Evolutionary conservation across 176 grass and related monocot genomes (phyloP).

Genomic region (Triticum urartu): DNA sequence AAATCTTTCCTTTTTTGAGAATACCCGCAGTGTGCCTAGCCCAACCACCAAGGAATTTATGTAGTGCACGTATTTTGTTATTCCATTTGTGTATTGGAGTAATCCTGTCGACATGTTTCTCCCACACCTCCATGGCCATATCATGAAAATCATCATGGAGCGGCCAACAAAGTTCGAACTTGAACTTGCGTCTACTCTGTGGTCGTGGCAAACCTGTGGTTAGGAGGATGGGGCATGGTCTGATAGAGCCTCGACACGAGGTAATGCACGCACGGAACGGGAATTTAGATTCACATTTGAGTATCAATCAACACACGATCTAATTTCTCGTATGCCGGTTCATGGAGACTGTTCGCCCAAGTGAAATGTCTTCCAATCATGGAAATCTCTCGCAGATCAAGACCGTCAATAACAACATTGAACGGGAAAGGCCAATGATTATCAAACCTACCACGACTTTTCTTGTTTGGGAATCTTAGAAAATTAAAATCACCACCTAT

Average conservation of each 20-base stretch:
- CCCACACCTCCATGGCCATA: neutral
- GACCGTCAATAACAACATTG: too few relatives aligned
- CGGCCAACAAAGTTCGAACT: neutral
- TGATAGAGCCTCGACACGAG: neutral
- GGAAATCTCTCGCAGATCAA: neutral
- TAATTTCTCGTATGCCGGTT: neutral
- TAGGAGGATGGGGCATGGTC: neutral
- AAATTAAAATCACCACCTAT: too few relatives aligned
- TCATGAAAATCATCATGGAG: neutral
- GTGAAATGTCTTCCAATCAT: neutral
- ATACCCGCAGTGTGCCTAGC: neutral
- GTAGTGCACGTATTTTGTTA: neutral
- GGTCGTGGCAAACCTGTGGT: neutral
- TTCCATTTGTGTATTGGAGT: neutral
- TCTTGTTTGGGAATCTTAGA: too few relatives aligned
- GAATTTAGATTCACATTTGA: neutral
- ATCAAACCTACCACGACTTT: too few relatives aligned
- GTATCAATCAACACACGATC: neutral
- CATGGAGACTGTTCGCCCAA: neutral
- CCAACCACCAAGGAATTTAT: neutral
- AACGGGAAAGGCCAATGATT: too few relatives aligned
- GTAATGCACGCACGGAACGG: neutral
- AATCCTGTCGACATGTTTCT: rapidly evolving
- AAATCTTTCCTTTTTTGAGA: neutral
- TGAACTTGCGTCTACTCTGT: neutral